phyloP scores from a whole-genome alignment of 176 grass and related monocot genomes.

The Poa pratensis region DNA sequence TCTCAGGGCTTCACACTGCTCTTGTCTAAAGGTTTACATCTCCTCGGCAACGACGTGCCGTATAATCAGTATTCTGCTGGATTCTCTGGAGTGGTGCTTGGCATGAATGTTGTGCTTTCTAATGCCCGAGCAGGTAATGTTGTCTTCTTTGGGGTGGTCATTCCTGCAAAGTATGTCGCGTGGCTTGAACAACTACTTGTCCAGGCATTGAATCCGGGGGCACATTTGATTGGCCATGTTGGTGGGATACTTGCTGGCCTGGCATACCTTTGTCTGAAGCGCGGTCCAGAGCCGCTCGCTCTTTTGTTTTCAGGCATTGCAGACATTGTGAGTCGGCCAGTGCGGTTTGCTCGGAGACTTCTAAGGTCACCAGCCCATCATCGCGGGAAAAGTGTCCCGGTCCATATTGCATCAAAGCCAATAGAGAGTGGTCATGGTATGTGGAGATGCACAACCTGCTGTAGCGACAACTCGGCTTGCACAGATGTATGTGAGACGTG shows the following conservation, averaged over 20 bases:
- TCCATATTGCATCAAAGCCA: not conserved
- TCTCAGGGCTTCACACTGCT: constrained; percentile 78
- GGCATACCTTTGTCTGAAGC: constrained; percentile 62
- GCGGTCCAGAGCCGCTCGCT: constrained; percentile 46
- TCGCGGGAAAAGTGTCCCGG: constrained; percentile 45
- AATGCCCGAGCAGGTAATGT: constrained; percentile 57
- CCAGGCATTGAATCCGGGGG: constrained; percentile 72
- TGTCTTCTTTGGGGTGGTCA: constrained; percentile 59
- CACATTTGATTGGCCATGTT: constrained; percentile 71
- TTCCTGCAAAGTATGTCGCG: constrained; percentile 75
- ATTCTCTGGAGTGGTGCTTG: constrained; percentile 90
- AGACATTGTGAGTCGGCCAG: constrained; percentile 59
- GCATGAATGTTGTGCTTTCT: constrained; percentile 84
- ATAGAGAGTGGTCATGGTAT: constrained; percentile 14
- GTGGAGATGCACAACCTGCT: constrained; percentile 85
- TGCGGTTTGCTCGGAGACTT: constrained; percentile 53
- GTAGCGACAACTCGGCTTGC: constrained; percentile 59
- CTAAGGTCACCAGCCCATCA: constrained; percentile 3
- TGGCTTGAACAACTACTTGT: constrained; percentile 88
- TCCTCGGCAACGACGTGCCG: constrained; percentile 43
- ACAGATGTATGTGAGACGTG: constrained; percentile 85
- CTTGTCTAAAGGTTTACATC: constrained; percentile 60
- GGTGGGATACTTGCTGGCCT: constrained; percentile 87
- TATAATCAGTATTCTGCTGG: constrained; percentile 80
- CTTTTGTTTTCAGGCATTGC: constrained; percentile 52